Base-by-base conservation (phyloP, 768 basidiomycete species). In the Filobasidium wieringae region DNA sequence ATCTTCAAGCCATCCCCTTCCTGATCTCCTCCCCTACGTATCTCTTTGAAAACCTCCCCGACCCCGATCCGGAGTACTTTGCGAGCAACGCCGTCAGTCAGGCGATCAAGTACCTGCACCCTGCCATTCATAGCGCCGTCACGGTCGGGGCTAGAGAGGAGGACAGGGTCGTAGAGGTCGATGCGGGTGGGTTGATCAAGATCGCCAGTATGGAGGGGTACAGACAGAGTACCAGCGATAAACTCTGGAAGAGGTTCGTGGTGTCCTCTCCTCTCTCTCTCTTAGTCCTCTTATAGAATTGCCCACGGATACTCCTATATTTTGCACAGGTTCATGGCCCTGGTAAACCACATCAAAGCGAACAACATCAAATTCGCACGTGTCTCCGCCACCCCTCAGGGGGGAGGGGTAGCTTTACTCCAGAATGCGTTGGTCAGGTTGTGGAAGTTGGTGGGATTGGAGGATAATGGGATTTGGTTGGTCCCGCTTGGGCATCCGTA, bases 341-440 rank as follows among this genome's bases (percentile, higher is more conserved):
- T 90, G 45, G 85, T 87, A 4, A 82, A 86, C 51, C 88, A 90
- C 68, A 79, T 95, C 40, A 83, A 84, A 57, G 83, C 86, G 72
- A 88, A 86, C 76, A 85, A 90, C 62, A 77, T 88, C 70, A 88
- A 87, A 74, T 87, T 93, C 63, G 85, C 84, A 24, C 93, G 93
- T 80, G 93, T 93, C 76, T 89, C 87, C 29, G 90, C 88, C 9
- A 96, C 92, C 6, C 91, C 91, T 11, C 89, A 93, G 77, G 91
- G 91, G 83, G 89, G 91, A 69, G 91, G 92, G 71, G 92, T 96
- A 61, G 92, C 92, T 40, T 81, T 96, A 81, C 93, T 96, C 89
- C 83, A 91, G 64, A 91, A 95, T 74, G 88, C 91, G 29, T 76
- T 96, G 66, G 85, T 95, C 72, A 80, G 92, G 58, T 85, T 96